phyloP scores from a whole-genome alignment of 2,329 filamentous ascomycete genomes.

The Sclerotinia sclerotiorum region DNA sequence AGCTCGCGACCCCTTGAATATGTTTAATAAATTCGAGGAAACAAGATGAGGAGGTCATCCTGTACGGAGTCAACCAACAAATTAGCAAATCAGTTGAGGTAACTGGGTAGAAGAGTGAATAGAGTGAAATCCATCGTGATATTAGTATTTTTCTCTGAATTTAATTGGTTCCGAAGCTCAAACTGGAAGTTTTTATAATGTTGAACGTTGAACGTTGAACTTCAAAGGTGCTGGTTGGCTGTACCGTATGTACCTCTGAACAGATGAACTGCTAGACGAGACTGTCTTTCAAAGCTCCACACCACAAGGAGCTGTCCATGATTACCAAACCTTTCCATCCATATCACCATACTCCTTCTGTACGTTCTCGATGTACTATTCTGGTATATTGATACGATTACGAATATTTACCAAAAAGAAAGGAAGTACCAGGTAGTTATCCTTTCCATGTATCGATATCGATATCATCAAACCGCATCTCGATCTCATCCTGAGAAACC shows the following conservation, averaged over 20 bases:
- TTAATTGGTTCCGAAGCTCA: constrained; percentile 9
- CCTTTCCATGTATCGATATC: not conserved
- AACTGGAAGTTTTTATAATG: not conserved
- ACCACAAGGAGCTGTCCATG: too few species aligned
- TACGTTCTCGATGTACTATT: not conserved
- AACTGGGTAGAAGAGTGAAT: not conserved
- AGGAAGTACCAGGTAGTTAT: too few species aligned
- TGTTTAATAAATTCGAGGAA: not conserved
- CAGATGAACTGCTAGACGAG: not conserved
- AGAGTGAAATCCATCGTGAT: constrained; percentile 2
- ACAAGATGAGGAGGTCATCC: constrained; percentile 3
- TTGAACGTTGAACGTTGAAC: not conserved
- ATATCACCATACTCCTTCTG: too few species aligned
- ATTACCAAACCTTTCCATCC: too few species aligned
- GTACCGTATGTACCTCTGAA: not conserved
- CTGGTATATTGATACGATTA: not conserved
- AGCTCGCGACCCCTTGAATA: constrained; percentile 7
- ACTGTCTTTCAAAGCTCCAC: too few species aligned
- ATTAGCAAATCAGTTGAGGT: not conserved
- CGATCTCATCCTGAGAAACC: too few species aligned
- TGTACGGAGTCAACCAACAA: not conserved
- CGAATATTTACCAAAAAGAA: not conserved
- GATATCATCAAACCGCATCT: not conserved
- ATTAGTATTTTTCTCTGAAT: not conserved
- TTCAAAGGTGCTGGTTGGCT: too few species aligned